Percentiles rank a stretch among this genome's conserved stretches.
Conservation (phyloP, 352 stramenopile species). For the Plasmopara viticola region DNA sequence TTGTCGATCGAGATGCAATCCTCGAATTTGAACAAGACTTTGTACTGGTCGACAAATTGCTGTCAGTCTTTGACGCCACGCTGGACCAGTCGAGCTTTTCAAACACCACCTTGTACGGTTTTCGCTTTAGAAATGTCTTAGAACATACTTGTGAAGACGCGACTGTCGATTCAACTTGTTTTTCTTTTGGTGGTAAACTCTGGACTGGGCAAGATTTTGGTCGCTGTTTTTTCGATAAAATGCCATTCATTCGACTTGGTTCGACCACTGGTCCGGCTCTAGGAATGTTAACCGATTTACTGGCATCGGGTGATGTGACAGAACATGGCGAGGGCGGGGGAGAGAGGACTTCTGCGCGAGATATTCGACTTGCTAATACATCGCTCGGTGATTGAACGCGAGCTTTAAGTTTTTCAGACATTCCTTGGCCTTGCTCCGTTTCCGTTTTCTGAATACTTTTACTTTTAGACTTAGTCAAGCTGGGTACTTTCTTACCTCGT, state of each 20-base stretch:
- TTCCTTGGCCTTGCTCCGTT: neutral
- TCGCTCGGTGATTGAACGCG: conserved; percentile 11
- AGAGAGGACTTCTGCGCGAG: conserved; percentile 39
- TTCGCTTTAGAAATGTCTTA: conserved; percentile 53
- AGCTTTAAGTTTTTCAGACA: conserved; percentile 1
- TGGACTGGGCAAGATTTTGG: conserved; percentile 1
- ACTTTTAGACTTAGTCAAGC: neutral
- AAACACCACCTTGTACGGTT: conserved; percentile 65
- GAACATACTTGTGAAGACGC: conserved; percentile 6
- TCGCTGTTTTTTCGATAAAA: conserved; percentile 10
- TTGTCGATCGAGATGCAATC: conserved; percentile 5
- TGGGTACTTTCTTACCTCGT: conserved; percentile 3
- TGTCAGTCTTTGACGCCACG: conserved; percentile 53
- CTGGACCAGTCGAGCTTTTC: conserved; percentile 53
- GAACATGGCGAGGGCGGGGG: conserved; percentile 53
- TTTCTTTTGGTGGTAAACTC: conserved; percentile 4
- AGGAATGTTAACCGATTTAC: conserved; percentile 5
- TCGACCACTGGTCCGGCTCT: neutral
- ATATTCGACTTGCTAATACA: conserved; percentile 13
- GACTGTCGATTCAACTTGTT: conserved; percentile 1
- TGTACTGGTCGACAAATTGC: conserved; percentile 24
- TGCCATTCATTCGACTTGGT: conserved; percentile 1
- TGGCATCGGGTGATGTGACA: conserved; percentile 27
- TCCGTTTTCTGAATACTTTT: conserved; percentile 1
- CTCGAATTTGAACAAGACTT: conserved; percentile 1